Evolutionary conservation across 164 flowering plant genomes (phyloP).

Genomic region (Paratinospora sagittata): DNA sequence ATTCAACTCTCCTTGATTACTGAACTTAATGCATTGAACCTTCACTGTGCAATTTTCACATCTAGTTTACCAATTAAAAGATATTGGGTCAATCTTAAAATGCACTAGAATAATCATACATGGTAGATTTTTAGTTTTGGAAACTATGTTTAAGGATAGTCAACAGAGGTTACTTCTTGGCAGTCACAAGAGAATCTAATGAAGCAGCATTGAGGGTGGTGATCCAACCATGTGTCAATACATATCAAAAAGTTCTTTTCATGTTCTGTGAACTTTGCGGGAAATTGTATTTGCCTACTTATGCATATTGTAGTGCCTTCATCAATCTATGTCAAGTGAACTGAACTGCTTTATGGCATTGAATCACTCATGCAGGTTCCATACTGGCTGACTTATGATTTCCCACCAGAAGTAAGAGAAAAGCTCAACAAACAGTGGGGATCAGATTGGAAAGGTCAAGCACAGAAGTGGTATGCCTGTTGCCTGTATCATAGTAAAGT

Average conservation of each 20-base stretch:
- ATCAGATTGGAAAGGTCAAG: slow-evolving; percentile 93
- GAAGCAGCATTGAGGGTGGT: background rate
- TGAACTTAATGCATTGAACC: background rate
- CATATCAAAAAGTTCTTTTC: background rate
- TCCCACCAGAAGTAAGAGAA: slow-evolving; percentile 78
- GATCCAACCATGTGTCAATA: background rate
- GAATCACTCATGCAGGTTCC: slow-evolving; percentile 53
- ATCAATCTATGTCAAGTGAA: background rate
- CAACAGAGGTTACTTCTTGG: background rate
- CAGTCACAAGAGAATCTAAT: background rate
- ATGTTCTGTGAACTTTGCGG: background rate
- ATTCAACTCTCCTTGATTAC: background rate
- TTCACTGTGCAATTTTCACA: background rate
- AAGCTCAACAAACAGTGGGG: slow-evolving; percentile 76
- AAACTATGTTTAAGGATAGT: background rate
- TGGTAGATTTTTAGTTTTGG: no score
- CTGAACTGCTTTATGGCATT: slow-evolving; percentile 1
- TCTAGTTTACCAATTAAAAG: background rate
- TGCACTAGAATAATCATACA: background rate
- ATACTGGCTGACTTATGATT: slow-evolving; percentile 88
- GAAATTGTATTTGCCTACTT: background rate
- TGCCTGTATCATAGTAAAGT: background rate
- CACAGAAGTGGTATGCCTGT: slow-evolving; percentile 76
- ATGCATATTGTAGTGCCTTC: background rate
- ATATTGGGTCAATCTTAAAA: background rate